Evolutionary conservation across 306 rosid genomes (phyloP).

Genomic region (Quercus cerris): DNA sequence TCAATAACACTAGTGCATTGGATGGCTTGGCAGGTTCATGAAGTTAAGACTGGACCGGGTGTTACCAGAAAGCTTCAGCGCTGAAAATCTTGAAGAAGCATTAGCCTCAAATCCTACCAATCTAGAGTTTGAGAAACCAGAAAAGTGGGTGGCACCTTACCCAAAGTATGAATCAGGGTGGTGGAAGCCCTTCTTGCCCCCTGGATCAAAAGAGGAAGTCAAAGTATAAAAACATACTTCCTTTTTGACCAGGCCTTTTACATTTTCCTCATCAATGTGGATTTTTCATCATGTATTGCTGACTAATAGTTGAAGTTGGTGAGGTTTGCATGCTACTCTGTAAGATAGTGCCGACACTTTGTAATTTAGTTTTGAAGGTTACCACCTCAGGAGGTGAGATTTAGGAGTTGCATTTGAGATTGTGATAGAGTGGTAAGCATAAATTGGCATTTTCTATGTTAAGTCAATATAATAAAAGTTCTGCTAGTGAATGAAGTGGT

Average conservation of each 20-base stretch:
- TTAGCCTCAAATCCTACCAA: conserved; percentile 77
- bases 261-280: background rate
- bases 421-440: conserved; percentile 20
- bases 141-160: conserved; percentile 94
- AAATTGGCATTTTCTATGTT: conserved; percentile 15
- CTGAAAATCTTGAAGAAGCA: conserved; percentile 73
- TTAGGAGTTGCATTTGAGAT: conserved; percentile 34
- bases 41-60: conserved; percentile 97
- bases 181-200: conserved; percentile 82
- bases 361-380: conserved; percentile 8
- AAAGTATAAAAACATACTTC: conserved; percentile 44
- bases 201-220: conserved; percentile 55
- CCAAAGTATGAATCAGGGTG: conserved; percentile 85
- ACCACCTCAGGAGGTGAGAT: conserved; percentile 19
- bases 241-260: conserved; percentile 8
- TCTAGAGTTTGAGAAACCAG: conserved; percentile 77
- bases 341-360: conserved; percentile 24
- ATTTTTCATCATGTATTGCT: conserved; percentile 15
- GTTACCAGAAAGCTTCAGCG: conserved; percentile 67
- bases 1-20: conserved; percentile 9
- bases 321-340: conserved; percentile 33
- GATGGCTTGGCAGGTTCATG: conserved; percentile 75
- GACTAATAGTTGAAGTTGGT: conserved; percentile 24
- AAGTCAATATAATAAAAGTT: background rate
- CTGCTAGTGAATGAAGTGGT: background rate